Evolutionary conservation across 208 protist genomes (phyloP), one percentile per base, ranked within the genome.

Genomic region (Leptomonas pyrrhocoris): DNA sequence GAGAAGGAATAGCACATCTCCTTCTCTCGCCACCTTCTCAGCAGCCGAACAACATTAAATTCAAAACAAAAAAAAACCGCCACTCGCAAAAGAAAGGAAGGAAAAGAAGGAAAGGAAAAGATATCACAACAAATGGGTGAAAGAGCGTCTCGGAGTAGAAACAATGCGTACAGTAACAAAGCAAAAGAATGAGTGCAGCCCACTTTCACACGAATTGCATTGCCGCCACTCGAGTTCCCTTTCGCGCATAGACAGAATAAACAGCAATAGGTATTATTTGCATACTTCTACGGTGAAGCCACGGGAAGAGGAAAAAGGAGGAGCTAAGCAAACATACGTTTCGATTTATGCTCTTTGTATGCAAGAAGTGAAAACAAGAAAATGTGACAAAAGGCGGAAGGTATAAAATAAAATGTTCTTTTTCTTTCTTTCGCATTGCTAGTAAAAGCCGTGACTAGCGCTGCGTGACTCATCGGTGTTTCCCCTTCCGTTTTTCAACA

Each of bases 231-330:
- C 9, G 40, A 36, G 43, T 55, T 56, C 27, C 62, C 60, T 30
- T 45, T 58, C n/a, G 18, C 19, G 48, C 62, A 75, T 43, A 74
- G 54, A 74, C 19, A 71, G 55, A 72, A 51, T n/a, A 63, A 21
- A 63, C 43, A 45, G 27, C 11, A 53, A 30, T 12, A 12, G 5
- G 16, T 48, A 15, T 48, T 19, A 42, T 6, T 18, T 2, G 53
- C 42, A 30, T 15, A 3, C 13, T 4, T 8, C 23, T 15, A 48
- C 3, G 23, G 31, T 6, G 36, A 61, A 48, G 38, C 8, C 34
- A 21, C 23, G 45, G 23, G 2, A 61, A 31, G 6, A 48, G 23
- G 4, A 48, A 61, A 11, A 31, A 28, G 3, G 31, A 13, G 8
- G 21, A 18, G 8, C 15, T 12, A 53, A 28, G 30, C n/a, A 56